Percentiles rank a stretch among this genome's conserved stretches.
These are phyloP conservation scores for Vigna unguiculata DNA, from an alignment of 306 rosid species.

Conservation along the genomic window DNA sequence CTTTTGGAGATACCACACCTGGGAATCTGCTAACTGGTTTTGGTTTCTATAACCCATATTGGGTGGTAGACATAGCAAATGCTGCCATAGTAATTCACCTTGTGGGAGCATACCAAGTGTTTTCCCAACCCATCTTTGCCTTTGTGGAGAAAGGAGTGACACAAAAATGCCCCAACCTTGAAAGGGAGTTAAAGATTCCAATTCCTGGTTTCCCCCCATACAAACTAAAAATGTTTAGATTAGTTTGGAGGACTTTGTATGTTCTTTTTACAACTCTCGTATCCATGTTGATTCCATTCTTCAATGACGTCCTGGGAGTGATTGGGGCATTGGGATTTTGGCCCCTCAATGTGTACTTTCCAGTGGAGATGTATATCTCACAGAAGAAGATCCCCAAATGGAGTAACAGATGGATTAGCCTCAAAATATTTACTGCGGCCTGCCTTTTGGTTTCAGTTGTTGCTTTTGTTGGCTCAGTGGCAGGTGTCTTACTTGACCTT, in stretches of 20 bases:
- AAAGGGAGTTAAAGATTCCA: constrained; percentile 54
- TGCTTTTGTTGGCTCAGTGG: constrained; percentile 75
- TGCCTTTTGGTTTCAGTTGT: constrained; percentile 58
- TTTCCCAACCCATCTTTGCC: too few species aligned
- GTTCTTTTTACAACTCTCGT: constrained; percentile 66
- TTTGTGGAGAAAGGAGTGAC: too few species aligned
- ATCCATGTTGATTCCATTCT: constrained; percentile 85
- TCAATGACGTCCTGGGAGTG: constrained; percentile 80
- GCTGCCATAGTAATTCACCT: constrained; percentile 85
- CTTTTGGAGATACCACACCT: constrained; percentile 79
- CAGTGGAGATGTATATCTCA: constrained; percentile 74
- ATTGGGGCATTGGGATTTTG: constrained; percentile 85
- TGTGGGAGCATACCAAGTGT: constrained; percentile 61
- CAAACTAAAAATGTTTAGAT: constrained; percentile 61
- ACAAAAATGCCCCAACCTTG: constrained; percentile 39
- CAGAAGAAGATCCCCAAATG: constrained; percentile 78
- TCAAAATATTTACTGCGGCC: constrained; percentile 59
- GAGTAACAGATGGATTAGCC: constrained; percentile 74
- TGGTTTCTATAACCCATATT: constrained; percentile 79
- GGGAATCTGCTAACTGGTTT: constrained; percentile 90
- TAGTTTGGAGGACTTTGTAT: constrained; percentile 69
- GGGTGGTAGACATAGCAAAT: constrained; percentile 87
- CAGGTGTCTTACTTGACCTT: constrained; percentile 67
- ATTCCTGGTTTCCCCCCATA: constrained; percentile 52
- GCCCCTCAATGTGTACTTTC: constrained; percentile 83